These are phyloP conservation scores for Tetradesmus obliquus DNA, from an alignment of 139 green algal species.

Conservation along the genomic window DNA sequence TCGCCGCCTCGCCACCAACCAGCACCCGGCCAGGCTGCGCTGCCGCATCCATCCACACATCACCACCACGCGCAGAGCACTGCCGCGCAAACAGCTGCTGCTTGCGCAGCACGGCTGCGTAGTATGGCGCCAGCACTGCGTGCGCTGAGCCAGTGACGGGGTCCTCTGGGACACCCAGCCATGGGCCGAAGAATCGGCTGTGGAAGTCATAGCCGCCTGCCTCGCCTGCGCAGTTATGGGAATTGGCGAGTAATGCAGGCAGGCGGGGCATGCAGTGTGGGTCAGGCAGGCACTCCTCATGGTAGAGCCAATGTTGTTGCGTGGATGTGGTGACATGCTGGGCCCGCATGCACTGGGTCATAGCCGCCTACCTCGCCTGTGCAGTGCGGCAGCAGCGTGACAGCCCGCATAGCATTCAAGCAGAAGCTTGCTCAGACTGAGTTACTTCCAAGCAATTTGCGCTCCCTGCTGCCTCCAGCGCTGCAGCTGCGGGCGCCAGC, in stretches of 20 bases:
- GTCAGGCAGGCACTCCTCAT: too few relatives aligned
- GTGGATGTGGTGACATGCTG: too few relatives aligned
- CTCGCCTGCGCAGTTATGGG: neutral
- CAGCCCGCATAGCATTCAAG: neutral
- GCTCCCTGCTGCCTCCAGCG: too few relatives aligned
- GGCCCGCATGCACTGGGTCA: too few relatives aligned
- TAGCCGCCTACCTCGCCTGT: too few relatives aligned
- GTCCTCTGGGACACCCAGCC: conserved; percentile 87
- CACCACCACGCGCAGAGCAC: conserved; percentile 58
- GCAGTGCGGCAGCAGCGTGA: neutral
- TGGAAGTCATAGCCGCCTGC: conserved; percentile 49
- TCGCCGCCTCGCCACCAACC: conserved; percentile 42
- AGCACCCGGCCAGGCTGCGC: neutral
- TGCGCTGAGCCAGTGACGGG: conserved; percentile 87
- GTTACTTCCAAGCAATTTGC: too few relatives aligned
- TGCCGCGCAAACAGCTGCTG: conserved; percentile 58
- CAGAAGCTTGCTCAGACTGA: too few relatives aligned
- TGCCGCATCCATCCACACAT: conserved; percentile 44
- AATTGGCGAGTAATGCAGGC: neutral
- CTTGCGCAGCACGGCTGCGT: conserved; percentile 51
- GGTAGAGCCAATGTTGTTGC: too few relatives aligned
- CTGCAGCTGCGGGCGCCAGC: too few relatives aligned
- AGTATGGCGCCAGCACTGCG: conserved; percentile 75
- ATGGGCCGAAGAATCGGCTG: conserved; percentile 89
- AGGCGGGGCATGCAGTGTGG: neutral